Evolutionary conservation across 1,139 yeast genomes (phyloP).

Genomic region (Cylindricascospora bacillispora): DNA sequence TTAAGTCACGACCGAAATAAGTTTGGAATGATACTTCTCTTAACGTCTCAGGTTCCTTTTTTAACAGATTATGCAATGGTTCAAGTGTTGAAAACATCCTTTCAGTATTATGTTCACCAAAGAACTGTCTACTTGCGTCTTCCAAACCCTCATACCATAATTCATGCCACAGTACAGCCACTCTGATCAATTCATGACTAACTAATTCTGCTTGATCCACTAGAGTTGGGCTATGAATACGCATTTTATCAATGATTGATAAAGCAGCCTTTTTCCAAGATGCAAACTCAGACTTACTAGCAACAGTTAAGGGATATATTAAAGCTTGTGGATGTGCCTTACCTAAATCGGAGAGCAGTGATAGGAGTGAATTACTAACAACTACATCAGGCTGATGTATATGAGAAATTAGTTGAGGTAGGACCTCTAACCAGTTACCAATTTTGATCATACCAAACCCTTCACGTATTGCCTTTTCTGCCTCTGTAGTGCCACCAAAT

Average conservation of each 20-base stretch:
- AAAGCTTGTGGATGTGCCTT: constrained; percentile 95
- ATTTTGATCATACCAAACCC: constrained; percentile 83
- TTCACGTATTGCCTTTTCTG: constrained; percentile 80
- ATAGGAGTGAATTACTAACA: constrained; percentile 70
- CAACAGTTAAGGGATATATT: constrained; percentile 90
- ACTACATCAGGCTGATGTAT: constrained; percentile 89
- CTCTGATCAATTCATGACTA: constrained; percentile 82
- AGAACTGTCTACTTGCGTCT: constrained; percentile 87
- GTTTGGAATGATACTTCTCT: constrained; percentile 92
- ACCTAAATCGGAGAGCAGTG: constrained; percentile 76
- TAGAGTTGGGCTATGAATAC: constrained; percentile 69
- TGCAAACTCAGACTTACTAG: constrained; percentile 85
- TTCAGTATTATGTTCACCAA: constrained; percentile 89
- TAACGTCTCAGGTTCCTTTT: constrained; percentile 82
- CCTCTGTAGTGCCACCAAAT: constrained; percentile 86
- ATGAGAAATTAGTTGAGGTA: constrained; percentile 91
- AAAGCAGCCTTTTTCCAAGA: constrained; percentile 86
- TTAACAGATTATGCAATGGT: constrained; percentile 74
- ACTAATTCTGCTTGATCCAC: constrained; percentile 92
- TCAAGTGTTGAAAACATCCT: constrained; percentile 88
- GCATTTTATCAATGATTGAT: constrained; percentile 83
- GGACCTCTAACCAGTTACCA: constrained; percentile 90
- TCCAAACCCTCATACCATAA: constrained; percentile 97
- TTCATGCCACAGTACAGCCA: constrained; percentile 95
- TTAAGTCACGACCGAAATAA: constrained; percentile 85